Evolutionary conservation across 179 eudicot species (phyloP), one percentile per base, ranked within the genome.

Genomic region (Camellia oleifera): DNA sequence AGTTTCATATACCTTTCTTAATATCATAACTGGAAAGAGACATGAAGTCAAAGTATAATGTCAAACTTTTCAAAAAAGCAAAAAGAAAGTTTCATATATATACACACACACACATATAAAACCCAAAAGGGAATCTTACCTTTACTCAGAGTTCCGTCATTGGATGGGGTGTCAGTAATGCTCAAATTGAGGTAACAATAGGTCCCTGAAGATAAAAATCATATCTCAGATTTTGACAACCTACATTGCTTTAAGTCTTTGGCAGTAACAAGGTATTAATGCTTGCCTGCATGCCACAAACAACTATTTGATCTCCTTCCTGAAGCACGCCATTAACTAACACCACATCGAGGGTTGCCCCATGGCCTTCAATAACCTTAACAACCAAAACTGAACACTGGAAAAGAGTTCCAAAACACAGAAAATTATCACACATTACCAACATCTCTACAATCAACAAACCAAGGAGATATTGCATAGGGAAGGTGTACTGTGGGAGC

Each of bases 381-480:
- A 95, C 99, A 89, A 94, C 98, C 87, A 95, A 85, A 48, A 94
- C 99, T 5, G 98, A 92, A 83, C 99, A 95, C 99, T 95, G 90
- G 75, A 23, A 82, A 69, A 72, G 26, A 40, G 63, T 75, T 56
- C 50, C 56, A n/a, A 75, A 50, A 74, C 79, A 58, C 9, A 56
- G 65, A 79, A 42, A 83, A 77, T 73, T 65, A 57, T 62, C 73
- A 82, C 56, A 44, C 32, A 82, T 74, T 62, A 62, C 50, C 67
- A 68, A 4, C 42, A 40, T 48, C 20, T 40, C 6, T 32, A 56
- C 69, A 77, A 40, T 32, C 40, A 42, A 61, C 58, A 58, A 75
- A 69, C 44, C 23, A 17, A 26, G 57, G 8, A 5, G 18, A 57
- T 53, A 46, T 66, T 32, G 40, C 58, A 46, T 46, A 17, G 14